Base-by-base conservation (phyloP, 208 protist species). In the Entamoeba invadens region DNA sequence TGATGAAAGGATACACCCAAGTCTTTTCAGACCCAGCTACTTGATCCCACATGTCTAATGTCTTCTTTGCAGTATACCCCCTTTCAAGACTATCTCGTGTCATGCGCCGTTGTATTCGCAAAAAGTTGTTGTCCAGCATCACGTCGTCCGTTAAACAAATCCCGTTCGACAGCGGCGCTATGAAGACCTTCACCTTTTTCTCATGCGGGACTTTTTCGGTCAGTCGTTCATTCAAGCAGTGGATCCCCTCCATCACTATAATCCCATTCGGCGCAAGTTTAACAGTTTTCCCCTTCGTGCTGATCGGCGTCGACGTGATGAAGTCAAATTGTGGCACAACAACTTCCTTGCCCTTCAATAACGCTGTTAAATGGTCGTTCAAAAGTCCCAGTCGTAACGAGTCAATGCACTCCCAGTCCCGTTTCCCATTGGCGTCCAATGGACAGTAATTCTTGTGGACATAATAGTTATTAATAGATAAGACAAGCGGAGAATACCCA, bases 391-490 rank as follows among this genome's bases (percentile, higher is more conserved):
- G 5, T 45, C 95, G 92, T 16, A 97, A 21, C 25, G 96, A 95
- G 35, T 97, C 94, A 72, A 96, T 68, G 4, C 14, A 25, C 91
- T 97, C 96, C 50, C 96, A 97, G 92, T 97, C 96, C 44, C 94
- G 94, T 18, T 93, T 94, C 38, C 96, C 96, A 44, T 96, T 91
- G 51, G 96, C 92, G 2, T 96, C 95, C 8, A 47, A 35, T 2
- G 94, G 94, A 1, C 93, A 94, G 21, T 94, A 46, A 3, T 93
- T 93, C 6, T 77, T 57, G 77, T 94, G 31, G 31, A 96, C 92
- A 91, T 96, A 96, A 91, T 96, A 96, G 91, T 96, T 94, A 91
- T 96, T 96, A 2, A 96, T 21, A 16, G 94, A 95, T 0, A 96
- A 25, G 18, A 72, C 38, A 31, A 95, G 16, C 12, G 96, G 95